Conservation (phyloP, 179 eudicot genomes). For the Carnegiea gigantea region DNA sequence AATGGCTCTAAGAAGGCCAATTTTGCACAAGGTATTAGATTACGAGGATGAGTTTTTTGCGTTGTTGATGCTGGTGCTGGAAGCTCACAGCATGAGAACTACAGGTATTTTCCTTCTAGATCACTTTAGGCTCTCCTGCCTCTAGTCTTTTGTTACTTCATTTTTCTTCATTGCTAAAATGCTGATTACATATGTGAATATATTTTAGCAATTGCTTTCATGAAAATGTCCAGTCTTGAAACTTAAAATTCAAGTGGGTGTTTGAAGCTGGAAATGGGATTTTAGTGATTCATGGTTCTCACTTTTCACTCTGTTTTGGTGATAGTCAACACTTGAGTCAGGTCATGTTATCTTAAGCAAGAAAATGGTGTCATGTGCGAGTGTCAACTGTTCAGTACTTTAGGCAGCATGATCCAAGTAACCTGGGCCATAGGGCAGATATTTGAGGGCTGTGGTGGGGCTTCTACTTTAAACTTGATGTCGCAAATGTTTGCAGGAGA, state of each 20-base stretch:
- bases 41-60: constrained; percentile 96
- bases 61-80: constrained; percentile 78
- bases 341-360: not conserved
- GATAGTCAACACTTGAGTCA: not conserved
- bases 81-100: constrained; percentile 87
- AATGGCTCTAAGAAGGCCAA: constrained; percentile 86
- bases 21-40: constrained; percentile 79
- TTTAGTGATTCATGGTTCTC: not conserved
- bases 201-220: no score
- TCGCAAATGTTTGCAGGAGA: not conserved
- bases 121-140: not conserved
- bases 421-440: not conserved
- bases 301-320: not conserved
- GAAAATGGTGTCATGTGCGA: not conserved
- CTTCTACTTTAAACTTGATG: not conserved
- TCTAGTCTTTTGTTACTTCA: not conserved
- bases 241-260: not conserved
- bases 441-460: not conserved
- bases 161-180: not conserved
- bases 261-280: constrained; percentile 1
- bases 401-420: not conserved
- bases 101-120: constrained; percentile 49
- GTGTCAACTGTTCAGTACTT: no score
- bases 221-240: not conserved
- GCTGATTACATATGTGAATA: not conserved